phyloP scores from a whole-genome alignment of 179 eudicot genomes.

The Amaranthus tricolor region DNA sequence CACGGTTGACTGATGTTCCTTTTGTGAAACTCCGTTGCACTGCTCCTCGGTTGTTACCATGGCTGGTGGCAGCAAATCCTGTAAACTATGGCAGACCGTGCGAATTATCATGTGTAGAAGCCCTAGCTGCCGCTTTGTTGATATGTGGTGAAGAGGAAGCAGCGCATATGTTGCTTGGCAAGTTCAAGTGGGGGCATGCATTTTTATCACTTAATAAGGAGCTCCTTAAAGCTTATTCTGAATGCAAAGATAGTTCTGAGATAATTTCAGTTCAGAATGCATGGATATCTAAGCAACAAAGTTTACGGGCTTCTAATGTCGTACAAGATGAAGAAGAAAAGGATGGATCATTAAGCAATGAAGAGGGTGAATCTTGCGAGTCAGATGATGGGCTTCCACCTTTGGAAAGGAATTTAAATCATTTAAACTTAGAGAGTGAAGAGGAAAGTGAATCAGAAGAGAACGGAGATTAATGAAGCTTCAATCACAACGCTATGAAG shows the following conservation, averaged over 20 bases:
- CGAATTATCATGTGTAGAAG: slow-evolving; percentile 92
- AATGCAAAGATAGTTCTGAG: slow-evolving; percentile 73
- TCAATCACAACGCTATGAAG: neutral
- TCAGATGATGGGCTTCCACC: slow-evolving; percentile 96
- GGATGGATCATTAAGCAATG: slow-evolving; percentile 27
- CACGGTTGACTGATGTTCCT: slow-evolving; percentile 82
- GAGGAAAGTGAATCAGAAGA: slow-evolving; percentile 51
- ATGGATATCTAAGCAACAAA: slow-evolving; percentile 77
- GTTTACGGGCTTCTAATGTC: slow-evolving; percentile 27
- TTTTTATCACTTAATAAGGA: slow-evolving; percentile 93
- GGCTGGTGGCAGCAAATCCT: slow-evolving; percentile 96
- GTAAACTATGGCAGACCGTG: slow-evolving; percentile 94
- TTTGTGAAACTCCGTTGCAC: slow-evolving; percentile 77
- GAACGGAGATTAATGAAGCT: slow-evolving; percentile 20
- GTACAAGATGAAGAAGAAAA: slow-evolving; percentile 28
- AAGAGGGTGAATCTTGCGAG: slow-evolving; percentile 45
- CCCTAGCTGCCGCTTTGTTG: slow-evolving; percentile 80
- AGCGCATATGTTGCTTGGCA: slow-evolving; percentile 64
- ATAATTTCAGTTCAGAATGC: slow-evolving; percentile 75
- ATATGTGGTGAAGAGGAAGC: slow-evolving; percentile 92
- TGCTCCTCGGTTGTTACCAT: slow-evolving; percentile 89
- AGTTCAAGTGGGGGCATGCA: slow-evolving; percentile 99
- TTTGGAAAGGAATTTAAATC: slow-evolving; percentile 78
- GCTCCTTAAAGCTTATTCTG: slow-evolving; percentile 70
- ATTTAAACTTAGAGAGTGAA: slow-evolving; percentile 50